Evolutionary conservation across 139 green algal genomes (phyloP).

Genomic region (Chlorella sp.): DNA sequence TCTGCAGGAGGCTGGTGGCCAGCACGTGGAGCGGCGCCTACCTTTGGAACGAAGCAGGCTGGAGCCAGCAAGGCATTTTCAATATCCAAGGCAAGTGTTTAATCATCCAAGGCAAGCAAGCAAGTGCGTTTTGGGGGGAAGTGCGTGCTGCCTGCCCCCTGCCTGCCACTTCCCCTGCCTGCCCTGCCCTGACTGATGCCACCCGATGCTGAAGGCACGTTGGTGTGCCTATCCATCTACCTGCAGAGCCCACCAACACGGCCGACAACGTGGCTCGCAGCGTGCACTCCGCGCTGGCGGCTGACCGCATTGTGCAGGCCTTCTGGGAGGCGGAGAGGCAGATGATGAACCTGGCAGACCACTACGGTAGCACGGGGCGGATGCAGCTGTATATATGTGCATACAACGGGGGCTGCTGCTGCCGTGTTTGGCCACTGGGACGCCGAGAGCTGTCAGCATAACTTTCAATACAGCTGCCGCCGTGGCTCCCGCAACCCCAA

Average conservation of each 20-base stretch:
- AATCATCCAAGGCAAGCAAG: no score
- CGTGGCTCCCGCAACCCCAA: background rate
- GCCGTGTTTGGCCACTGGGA: no score
- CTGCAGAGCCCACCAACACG: background rate
- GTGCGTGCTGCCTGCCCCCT: no score
- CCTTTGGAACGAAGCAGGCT: background rate
- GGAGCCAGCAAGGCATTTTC: background rate
- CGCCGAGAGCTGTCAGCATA: no score
- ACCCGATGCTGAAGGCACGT: background rate
- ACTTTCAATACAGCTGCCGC: background rate
- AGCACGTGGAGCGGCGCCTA: background rate
- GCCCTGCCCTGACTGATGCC: background rate
- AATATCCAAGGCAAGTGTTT: background rate
- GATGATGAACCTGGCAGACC: background rate
- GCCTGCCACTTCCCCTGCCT: no score
- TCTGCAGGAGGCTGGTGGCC: background rate
- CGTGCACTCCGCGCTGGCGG: background rate
- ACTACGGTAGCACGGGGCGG: background rate
- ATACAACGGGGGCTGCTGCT: background rate
- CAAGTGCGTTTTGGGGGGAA: no score
- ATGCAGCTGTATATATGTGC: background rate
- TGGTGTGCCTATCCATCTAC: background rate
- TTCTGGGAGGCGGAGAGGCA: background rate
- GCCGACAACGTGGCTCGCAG: background rate
- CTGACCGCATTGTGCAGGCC: background rate